A percentile compares a stretch with the other conserved stretches of the same genome.
phyloP scores from a whole-genome alignment of 768 basidiomycete genomes.

The Russula sp. region DNA sequence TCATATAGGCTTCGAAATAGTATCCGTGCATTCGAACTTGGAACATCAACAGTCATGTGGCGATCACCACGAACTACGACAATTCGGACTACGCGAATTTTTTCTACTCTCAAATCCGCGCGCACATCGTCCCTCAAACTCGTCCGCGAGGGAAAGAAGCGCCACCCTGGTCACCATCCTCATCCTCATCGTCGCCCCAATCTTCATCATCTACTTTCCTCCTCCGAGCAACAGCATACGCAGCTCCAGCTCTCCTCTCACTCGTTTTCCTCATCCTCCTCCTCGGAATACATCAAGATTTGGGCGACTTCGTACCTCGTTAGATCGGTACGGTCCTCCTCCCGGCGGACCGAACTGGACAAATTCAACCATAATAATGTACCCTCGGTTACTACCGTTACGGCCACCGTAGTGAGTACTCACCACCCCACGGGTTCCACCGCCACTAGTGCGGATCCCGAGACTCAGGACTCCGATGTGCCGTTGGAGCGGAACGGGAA shows the following conservation, averaged over 20 bases:
- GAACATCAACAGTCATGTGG: slow-evolving; percentile 44
- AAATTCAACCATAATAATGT: neutral
- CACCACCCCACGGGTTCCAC: neutral
- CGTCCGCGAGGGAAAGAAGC: neutral
- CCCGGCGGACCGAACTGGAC: slow-evolving; percentile 19
- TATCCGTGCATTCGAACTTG: slow-evolving; percentile 54
- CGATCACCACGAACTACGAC: slow-evolving; percentile 50
- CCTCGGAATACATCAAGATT: slow-evolving; percentile 34
- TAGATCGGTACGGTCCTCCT: slow-evolving; percentile 34
- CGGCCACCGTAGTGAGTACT: slow-evolving; percentile 38
- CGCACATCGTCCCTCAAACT: slow-evolving; percentile 12
- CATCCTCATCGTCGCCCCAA: too few relatives aligned
- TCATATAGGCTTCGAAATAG: slow-evolving; percentile 43
- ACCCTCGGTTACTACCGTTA: slow-evolving; percentile 38
- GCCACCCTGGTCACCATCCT: slow-evolving; percentile 3
- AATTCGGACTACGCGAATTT: slow-evolving; percentile 54
- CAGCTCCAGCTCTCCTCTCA: slow-evolving; percentile 35
- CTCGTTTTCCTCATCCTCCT: slow-evolving; percentile 34
- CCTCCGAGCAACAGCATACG: slow-evolving; percentile 28
- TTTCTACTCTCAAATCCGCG: slow-evolving; percentile 54
- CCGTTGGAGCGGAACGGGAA: neutral
- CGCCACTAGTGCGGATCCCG: neutral
- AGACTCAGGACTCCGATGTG: neutral
- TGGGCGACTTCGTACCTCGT: slow-evolving; percentile 34
- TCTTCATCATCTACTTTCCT: neutral